Percentiles rank a stretch among this genome's conserved stretches.
Conservation (phyloP, 495 filamentous ascomycete genomes). For the Physcia stellaris region DNA sequence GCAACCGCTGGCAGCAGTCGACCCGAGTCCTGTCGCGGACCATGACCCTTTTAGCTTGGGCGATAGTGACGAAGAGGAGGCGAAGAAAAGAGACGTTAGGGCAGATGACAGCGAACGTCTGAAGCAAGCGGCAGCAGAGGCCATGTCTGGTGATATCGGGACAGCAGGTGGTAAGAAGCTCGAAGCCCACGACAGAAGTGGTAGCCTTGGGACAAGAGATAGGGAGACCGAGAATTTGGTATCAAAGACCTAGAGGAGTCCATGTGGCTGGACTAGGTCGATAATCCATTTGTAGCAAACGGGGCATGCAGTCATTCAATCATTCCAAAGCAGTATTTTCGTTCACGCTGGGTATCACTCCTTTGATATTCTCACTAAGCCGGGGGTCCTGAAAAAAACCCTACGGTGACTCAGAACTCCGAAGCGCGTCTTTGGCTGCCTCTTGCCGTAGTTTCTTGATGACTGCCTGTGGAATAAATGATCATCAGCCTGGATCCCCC, state of each 20-base stretch:
- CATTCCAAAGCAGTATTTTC: no score
- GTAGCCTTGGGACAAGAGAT: slow-evolving; percentile 28
- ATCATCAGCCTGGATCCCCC: no score
- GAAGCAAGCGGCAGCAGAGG: slow-evolving; percentile 57
- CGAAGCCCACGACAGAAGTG: slow-evolving; percentile 20
- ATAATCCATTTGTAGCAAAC: no score
- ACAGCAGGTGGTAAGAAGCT: slow-evolving; percentile 17
- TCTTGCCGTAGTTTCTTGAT: slow-evolving; percentile 62
- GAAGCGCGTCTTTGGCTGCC: slow-evolving; percentile 20
- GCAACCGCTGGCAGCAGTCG: slow-evolving; percentile 82
- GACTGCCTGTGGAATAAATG: slow-evolving; percentile 42
- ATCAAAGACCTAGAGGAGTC: no score
- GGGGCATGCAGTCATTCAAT: no score
- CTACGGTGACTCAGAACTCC: no score
- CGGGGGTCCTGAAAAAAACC: no score
- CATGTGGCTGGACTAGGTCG: not conserved
- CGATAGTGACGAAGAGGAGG: slow-evolving; percentile 91
- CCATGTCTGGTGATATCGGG: slow-evolving; percentile 37
- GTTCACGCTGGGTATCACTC: no score
- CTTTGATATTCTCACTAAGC: no score
- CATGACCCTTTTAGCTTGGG: slow-evolving; percentile 94
- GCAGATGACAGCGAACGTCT: slow-evolving; percentile 53
- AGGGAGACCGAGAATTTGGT: slow-evolving; percentile 29
- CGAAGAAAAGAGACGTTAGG: slow-evolving; percentile 49
- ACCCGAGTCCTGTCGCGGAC: slow-evolving; percentile 76